Base-by-base conservation (phyloP, 306 rosid species). In the Acmispon strigosus region DNA sequence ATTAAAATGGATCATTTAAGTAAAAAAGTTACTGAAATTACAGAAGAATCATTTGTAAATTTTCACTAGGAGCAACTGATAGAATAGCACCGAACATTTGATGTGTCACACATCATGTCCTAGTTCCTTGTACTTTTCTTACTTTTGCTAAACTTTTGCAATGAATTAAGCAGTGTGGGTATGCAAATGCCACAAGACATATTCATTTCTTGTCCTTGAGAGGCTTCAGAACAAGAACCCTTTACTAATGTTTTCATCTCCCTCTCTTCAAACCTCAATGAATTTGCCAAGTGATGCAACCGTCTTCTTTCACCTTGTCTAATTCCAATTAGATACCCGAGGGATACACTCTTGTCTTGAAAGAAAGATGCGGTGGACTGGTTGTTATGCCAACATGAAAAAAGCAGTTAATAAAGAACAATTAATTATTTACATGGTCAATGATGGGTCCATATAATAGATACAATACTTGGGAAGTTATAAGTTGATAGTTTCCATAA, bases 301-400 rank as follows among this genome's bases (percentile, higher is more conserved):
- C 84, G 84, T 34, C 82, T 78, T 69, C 85, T 76, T 37, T 89
- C 87, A 0, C 80, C 78, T 8, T 88, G 53, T 72, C 67, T 75
- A 9, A 92, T 44, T 49, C 96, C 96, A 44, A 92, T 86, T 1
- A 92, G 82, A 74, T 89, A 81, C 9, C 96, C 98, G 1, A 92
- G 83, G 0, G 96, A 82, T 11, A 85, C 83, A 66, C 96, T 86
- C 6, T 45, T 86, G 78, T 92, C 96, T 80, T 86, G 88, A 67
- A 90, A 92, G 87, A 88, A 92, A 4, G 98, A 92, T 32, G 91
- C 91, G 1, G 90, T 81, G 19, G 98, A 92, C 98, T 92, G 80
- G n/a, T 75, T 75, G 43, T 58, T 70, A n/a, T n/a, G n/a, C 44
- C 72, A 82, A 47, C 60, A 44, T 2, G 58, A 48, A 10, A 71